Evolutionary conservation across 371 early-diverging fungal genomes (phyloP).

Genomic region (Rhizopus sp.): DNA sequence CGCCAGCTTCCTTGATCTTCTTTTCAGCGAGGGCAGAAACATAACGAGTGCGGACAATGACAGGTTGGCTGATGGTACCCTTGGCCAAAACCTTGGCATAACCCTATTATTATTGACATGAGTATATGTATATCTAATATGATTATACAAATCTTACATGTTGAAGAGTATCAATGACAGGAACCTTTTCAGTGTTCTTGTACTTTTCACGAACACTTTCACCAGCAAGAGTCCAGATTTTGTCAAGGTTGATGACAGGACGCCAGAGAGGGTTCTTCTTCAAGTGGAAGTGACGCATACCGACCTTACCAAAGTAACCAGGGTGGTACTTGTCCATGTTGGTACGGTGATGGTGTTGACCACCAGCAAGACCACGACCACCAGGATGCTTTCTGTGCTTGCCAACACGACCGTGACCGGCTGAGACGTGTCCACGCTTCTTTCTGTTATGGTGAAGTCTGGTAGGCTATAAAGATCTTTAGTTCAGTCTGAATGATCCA

Average conservation of each 20-base stretch:
- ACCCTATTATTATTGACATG: slow-evolving; percentile 63
- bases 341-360: slow-evolving; percentile 99
- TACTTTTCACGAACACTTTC: slow-evolving; percentile 89
- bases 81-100: slow-evolving; percentile 98
- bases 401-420: slow-evolving; percentile 94
- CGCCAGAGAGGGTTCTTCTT: slow-evolving; percentile 91
- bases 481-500: neutral
- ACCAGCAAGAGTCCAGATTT: slow-evolving; percentile 93
- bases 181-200: slow-evolving; percentile 89
- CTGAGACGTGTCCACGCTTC: slow-evolving; percentile 92
- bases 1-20: slow-evolving; percentile 99
- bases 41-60: slow-evolving; percentile 98
- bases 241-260: slow-evolving; percentile 93
- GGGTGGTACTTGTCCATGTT: slow-evolving; percentile 99
- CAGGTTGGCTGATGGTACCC: slow-evolving; percentile 93
- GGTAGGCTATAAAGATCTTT: slow-evolving; percentile 66
- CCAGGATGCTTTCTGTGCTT: slow-evolving; percentile 99
- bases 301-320: slow-evolving; percentile 99
- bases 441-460: slow-evolving; percentile 86
- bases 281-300: slow-evolving; percentile 99
- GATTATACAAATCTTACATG: slow-evolving; percentile 47
- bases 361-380: slow-evolving; percentile 99
- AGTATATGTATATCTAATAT: neutral
- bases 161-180: slow-evolving; percentile 91
- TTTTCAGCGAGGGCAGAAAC: slow-evolving; percentile 96